phyloP scores from a whole-genome alignment of 1,284 basidiomycete genomes.

The Lignosus rhinocerotis region DNA sequence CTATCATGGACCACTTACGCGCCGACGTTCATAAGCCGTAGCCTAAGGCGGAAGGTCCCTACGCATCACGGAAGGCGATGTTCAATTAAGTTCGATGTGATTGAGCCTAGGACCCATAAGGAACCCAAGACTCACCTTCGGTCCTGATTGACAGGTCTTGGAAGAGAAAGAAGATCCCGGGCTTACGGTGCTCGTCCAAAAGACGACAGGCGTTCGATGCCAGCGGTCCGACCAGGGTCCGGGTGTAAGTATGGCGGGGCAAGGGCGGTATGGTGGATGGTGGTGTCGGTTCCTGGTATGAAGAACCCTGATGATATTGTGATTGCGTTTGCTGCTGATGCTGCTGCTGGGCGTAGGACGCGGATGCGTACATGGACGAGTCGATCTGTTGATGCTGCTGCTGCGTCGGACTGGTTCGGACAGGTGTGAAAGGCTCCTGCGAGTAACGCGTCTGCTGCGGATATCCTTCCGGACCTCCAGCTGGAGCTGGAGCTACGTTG shows the following conservation, averaged over 20 bases:
- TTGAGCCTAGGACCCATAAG: conserved; percentile 23
- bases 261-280: conserved; percentile 43
- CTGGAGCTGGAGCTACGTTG: conserved; percentile 28
- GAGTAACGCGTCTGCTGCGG: conserved; percentile 31
- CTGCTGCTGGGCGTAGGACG: conserved; percentile 37
- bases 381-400: conserved; percentile 28
- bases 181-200: conserved; percentile 78
- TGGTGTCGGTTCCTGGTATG: conserved; percentile 35
- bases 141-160: conserved; percentile 87
- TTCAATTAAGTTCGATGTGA: conserved; percentile 21
- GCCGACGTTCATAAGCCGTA: conserved; percentile 84
- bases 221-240: conserved; percentile 86
- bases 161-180: conserved; percentile 87
- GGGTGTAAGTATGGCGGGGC: conserved; percentile 71
- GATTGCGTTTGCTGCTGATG: conserved; percentile 32
- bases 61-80: conserved; percentile 17
- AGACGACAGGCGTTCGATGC: conserved; percentile 83
- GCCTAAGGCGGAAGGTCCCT: conserved; percentile 76
- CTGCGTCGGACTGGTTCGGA: conserved; percentile 22
- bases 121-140: conserved; percentile 54
- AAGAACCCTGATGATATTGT: conserved; percentile 28
- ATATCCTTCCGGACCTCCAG: conserved; percentile 22
- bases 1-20: conserved; percentile 55
- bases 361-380: conserved; percentile 38
- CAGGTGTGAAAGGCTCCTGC: conserved; percentile 36